Conservation (phyloP, 225 moss, liverwort and hornwort genomes). For the Pleurozium schreberi region DNA sequence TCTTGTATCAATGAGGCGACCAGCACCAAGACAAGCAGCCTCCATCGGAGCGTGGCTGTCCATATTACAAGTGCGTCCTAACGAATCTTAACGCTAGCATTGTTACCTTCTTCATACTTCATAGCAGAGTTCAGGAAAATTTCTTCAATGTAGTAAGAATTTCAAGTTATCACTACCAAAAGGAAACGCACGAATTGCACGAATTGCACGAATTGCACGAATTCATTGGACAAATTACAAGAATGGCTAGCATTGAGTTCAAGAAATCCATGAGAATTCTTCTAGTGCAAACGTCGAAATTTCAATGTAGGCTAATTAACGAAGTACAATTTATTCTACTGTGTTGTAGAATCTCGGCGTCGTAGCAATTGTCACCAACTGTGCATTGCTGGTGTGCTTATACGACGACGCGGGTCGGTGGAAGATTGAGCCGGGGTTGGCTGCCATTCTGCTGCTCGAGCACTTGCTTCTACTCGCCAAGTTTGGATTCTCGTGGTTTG, state of each 20-base stretch:
- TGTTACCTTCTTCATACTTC: not conserved
- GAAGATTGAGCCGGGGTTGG: conserved; percentile 86
- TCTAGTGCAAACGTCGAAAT: not conserved
- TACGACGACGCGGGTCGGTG: conserved; percentile 81
- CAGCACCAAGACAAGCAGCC: conserved; percentile 36
- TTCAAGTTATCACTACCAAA: not conserved
- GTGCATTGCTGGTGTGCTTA: conserved; percentile 71
- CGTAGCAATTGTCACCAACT: conserved; percentile 84
- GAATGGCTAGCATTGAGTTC: too few species aligned
- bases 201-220: not conserved
- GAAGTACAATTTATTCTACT: not conserved
- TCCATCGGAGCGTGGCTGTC: conserved; percentile 59
- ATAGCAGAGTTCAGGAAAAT: not conserved
- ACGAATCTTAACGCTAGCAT: not conserved
- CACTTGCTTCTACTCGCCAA: conserved; percentile 71
- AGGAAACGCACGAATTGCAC: not conserved
- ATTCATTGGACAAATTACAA: too few species aligned
- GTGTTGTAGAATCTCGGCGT: conserved; percentile 62
- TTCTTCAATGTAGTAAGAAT: not conserved
- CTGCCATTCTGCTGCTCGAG: conserved; percentile 75
- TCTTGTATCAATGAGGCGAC: conserved; percentile 42
- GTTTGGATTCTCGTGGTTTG: conserved; percentile 95
- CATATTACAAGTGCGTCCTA: conserved; percentile 32
- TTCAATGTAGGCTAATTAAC: not conserved
- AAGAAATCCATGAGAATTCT: not conserved